phyloP scores from a whole-genome alignment of 176 grass and related monocot genomes.

The Guadua angustifolia region DNA sequence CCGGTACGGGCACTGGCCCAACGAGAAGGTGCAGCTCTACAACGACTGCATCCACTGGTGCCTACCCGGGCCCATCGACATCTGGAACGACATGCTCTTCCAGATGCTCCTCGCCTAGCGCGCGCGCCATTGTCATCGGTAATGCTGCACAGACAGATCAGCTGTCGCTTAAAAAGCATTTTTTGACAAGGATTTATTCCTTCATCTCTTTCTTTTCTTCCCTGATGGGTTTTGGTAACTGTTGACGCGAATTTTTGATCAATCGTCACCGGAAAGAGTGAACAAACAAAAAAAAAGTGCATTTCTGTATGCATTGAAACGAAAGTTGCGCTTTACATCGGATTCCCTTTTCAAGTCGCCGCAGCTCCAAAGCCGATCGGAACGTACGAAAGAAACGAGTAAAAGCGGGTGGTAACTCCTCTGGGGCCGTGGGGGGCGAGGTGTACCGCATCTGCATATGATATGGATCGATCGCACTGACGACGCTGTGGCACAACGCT shows the following conservation, averaged over 20 bases:
- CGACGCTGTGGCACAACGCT: conserved; percentile 2
- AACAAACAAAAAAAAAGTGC: not conserved
- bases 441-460: conserved; percentile 3
- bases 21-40: conserved; percentile 66
- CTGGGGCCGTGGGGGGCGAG: not conserved
- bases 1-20: conserved; percentile 63
- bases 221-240: not conserved
- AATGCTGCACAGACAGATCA: conserved; percentile 35
- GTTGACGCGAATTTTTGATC: conserved; percentile 10
- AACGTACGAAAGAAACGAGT: conserved; percentile 14
- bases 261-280: conserved; percentile 13
- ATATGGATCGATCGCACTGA: conserved; percentile 36
- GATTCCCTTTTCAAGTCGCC: not conserved
- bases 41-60: conserved; percentile 92
- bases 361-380: not conserved
- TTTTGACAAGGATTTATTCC: conserved; percentile 35
- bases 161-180: conserved; percentile 30
- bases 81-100: conserved; percentile 82
- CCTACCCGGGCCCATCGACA: conserved; percentile 68
- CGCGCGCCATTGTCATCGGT: conserved; percentile 6
- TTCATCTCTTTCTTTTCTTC: not conserved
- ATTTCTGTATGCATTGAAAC: not conserved
- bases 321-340: not conserved
- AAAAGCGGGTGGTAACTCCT: not conserved
- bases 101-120: conserved; percentile 56